Conservation (phyloP, 306 rosid species). For the Crataegus laevigata region DNA sequence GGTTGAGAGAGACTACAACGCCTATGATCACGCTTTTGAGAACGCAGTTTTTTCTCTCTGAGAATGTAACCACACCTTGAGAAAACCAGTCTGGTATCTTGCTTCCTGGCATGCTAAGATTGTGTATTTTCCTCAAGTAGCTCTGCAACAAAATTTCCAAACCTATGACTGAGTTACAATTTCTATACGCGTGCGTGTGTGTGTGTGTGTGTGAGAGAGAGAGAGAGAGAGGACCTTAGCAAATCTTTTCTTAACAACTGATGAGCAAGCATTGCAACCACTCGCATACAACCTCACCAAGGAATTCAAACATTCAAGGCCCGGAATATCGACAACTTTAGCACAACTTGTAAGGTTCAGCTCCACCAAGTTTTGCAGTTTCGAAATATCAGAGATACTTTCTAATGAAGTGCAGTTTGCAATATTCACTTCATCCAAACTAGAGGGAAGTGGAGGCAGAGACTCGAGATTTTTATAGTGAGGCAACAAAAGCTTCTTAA, state of each 20-base stretch:
- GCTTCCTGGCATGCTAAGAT: conserved; percentile 57
- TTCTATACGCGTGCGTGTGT: too few relatives aligned
- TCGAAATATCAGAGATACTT: conserved; percentile 39
- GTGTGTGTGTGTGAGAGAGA: neutral
- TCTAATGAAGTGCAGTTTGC: conserved; percentile 43
- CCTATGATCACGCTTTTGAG: conserved; percentile 37
- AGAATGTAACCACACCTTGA: conserved; percentile 29
- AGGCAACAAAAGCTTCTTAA: conserved; percentile 24
- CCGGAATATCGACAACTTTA: conserved; percentile 45
- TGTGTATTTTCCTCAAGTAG: conserved; percentile 38
- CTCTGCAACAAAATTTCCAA: conserved; percentile 25
- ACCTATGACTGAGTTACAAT: neutral
- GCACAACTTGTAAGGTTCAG: conserved; percentile 52
- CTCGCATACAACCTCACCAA: conserved; percentile 39
- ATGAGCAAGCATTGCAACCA: conserved; percentile 45
- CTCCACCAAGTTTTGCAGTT: conserved; percentile 31
- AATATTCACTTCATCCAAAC: conserved; percentile 34
- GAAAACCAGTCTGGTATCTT: conserved; percentile 54
- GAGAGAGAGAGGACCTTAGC: conserved; percentile 36
- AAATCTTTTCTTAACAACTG: conserved; percentile 28
- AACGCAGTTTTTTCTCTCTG: conserved; percentile 27
- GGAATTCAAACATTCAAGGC: conserved; percentile 57
- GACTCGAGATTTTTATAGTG: conserved; percentile 35
- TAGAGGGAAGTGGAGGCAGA: conserved; percentile 64
- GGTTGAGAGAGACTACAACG: conserved; percentile 42